Evolutionary conservation across 495 filamentous ascomycete genomes (phyloP).

Genomic region (Hypoxylon intermedium): DNA sequence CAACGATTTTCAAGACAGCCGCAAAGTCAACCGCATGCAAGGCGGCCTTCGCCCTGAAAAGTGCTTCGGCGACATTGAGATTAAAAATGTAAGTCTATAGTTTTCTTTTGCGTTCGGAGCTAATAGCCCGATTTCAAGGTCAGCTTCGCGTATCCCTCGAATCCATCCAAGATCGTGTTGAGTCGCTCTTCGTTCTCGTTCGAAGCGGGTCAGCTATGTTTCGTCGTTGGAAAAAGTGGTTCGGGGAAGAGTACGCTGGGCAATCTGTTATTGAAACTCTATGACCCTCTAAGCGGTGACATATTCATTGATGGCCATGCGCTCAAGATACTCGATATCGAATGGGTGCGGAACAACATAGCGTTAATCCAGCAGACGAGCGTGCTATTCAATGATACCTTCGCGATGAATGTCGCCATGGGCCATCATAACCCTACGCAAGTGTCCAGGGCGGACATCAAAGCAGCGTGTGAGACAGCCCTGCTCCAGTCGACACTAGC

Average conservation of each 20-base stretch:
- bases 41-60: conserved; percentile 41
- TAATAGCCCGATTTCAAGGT: conserved; percentile 61
- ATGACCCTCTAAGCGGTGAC: conserved; percentile 68
- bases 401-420: conserved; percentile 82
- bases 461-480: conserved; percentile 67
- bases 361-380: conserved; percentile 85
- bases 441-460: conserved; percentile 62
- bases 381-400: conserved; percentile 82
- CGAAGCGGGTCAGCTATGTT: conserved; percentile 73
- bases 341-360: conserved; percentile 81
- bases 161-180: conserved; percentile 68
- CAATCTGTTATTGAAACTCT: conserved; percentile 80
- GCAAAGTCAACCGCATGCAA: conserved; percentile 36
- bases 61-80: conserved; percentile 71
- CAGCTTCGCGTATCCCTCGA: conserved; percentile 83
- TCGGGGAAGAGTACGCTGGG: conserved; percentile 93
- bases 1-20: conserved; percentile 33
- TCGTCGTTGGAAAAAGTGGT: conserved; percentile 85
- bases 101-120: neutral
- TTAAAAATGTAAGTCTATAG: conserved; percentile 68
- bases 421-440: conserved; percentile 60
- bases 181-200: conserved; percentile 68
- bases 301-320: conserved; percentile 73
- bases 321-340: conserved; percentile 66
- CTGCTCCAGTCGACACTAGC: conserved; percentile 76